phyloP scores from a whole-genome alignment of 306 rosid genomes.

The Vicia faba region DNA sequence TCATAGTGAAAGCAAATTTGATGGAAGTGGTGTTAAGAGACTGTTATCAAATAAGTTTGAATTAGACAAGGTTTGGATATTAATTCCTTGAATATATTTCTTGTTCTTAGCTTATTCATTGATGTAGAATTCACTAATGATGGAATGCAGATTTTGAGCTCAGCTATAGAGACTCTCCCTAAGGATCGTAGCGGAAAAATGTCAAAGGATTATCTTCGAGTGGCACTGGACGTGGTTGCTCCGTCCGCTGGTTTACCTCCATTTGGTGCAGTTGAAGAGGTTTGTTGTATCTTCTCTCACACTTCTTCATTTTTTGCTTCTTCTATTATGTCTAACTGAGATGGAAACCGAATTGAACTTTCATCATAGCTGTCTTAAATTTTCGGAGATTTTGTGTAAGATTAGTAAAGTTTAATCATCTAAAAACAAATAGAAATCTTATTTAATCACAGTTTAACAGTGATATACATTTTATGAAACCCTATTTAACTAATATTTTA shows the following conservation, averaged over 20 bases:
- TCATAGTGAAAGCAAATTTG: conserved; percentile 86
- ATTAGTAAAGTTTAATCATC: too few species aligned
- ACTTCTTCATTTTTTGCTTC: neutral
- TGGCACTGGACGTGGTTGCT: conserved; percentile 64
- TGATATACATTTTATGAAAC: too few species aligned
- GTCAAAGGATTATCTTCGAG: conserved; percentile 61
- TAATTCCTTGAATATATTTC: neutral
- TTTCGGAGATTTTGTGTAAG: too few species aligned
- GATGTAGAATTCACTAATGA: neutral
- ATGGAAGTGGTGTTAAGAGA: conserved; percentile 75
- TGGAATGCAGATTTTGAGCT: conserved; percentile 61
- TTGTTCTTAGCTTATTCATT: neutral
- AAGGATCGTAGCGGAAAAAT: conserved; percentile 76
- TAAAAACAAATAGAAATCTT: too few species aligned
- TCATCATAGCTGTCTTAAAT: neutral
- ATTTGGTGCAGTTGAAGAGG: conserved; percentile 80
- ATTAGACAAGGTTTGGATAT: conserved; percentile 68
- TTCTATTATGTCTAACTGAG: neutral
- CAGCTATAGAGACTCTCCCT: conserved; percentile 66
- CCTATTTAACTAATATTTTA: too few species aligned
- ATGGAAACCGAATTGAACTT: neutral
- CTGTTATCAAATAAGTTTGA: conserved; percentile 87
- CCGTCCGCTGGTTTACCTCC: conserved; percentile 89
- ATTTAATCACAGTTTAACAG: too few species aligned
- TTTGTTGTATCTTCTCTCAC: conserved; percentile 24